Base-by-base conservation (phyloP, 768 basidiomycete genomes). In the Rhizopogon vinicolor region DNA sequence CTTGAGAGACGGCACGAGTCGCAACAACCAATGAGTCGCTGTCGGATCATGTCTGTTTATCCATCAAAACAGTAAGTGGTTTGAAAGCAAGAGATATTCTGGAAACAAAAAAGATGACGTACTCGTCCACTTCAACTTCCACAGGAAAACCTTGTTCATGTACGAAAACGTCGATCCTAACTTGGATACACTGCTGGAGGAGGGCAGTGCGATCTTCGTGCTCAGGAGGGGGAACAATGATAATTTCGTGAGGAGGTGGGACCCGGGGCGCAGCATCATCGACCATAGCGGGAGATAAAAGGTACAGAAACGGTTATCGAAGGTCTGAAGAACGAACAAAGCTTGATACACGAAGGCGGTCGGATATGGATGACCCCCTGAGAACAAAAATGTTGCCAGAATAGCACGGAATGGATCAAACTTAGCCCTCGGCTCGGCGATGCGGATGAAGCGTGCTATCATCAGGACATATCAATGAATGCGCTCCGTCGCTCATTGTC, bases 121-220 rank as follows among this genome's bases (percentile, higher is more conserved):
- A 88, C 90, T 81, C 77, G 70, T 93, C 91, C 61, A 87, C 75
- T 70, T 94, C 91, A 7, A 75, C 76, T 49, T 91, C 88, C 19
- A 87, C 71, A 44, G 88, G 78, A 63, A 92, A 93, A 41, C 75
- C 74, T 63, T 85, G 80, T 60, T 80, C 78, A 57, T 72, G 72
- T 60, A 75, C 68, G 67, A 80, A 81, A 54, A 80, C 82, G 63
- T 66, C 68, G 58, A 73, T 72, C 64, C 74, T 72, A 51, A 91
- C 75, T 61, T 79, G 72, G 70, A 81, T 79, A 71, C 89, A 92
- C 63, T 88, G 82, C 63, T 86, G 77, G 9, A 78, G 72, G 55
- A 89, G 80, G 56, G 68, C 66, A 51, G 75, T 71, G 25, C 76
- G 75, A 45, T 62, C 67, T 3, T 60, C 45, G 56, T 75, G 68